Evolutionary conservation across 257 asterid species (phyloP).

Genomic region (Gentiana macrophylla): DNA sequence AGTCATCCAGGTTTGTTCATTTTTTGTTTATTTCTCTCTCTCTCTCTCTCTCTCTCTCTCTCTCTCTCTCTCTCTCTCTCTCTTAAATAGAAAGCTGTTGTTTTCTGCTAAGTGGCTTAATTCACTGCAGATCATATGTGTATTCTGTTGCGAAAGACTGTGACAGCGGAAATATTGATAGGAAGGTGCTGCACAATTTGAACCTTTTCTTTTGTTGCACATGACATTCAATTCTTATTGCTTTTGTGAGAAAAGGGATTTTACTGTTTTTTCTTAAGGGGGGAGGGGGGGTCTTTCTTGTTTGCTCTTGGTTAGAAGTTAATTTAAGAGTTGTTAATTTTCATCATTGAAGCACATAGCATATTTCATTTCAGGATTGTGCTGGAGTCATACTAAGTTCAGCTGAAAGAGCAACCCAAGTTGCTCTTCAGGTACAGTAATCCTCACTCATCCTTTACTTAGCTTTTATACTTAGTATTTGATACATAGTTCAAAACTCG

Average conservation of each 20-base stretch:
- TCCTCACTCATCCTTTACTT: background rate
- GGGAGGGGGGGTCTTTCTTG: too few relatives aligned
- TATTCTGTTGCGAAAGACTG: slow-evolving; percentile 97
- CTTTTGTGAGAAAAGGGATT: background rate
- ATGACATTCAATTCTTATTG: background rate
- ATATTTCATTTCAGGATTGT: slow-evolving; percentile 55
- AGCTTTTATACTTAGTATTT: too few relatives aligned
- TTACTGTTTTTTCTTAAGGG: too few relatives aligned
- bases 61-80: background rate
- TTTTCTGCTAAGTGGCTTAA: background rate
- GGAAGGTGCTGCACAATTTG: slow-evolving; percentile 44
- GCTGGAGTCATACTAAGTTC: slow-evolving; percentile 91
- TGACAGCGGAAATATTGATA: slow-evolving; percentile 57
- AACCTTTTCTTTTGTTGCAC: too few relatives aligned
- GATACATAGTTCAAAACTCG: too few relatives aligned
- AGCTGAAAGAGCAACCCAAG: slow-evolving; percentile 98
- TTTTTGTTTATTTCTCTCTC: background rate
- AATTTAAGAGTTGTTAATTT: background rate
- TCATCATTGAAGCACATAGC: background rate
- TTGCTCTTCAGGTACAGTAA: slow-evolving; percentile 86
- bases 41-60: background rate
- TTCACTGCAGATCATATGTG: slow-evolving; percentile 60
- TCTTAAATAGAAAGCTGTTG: slow-evolving; percentile 3
- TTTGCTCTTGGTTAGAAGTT: background rate
- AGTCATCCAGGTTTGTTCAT: slow-evolving; percentile 69